Conservation (phyloP, 495 filamentous ascomycete genomes). For the Aspergillus panamensis region DNA sequence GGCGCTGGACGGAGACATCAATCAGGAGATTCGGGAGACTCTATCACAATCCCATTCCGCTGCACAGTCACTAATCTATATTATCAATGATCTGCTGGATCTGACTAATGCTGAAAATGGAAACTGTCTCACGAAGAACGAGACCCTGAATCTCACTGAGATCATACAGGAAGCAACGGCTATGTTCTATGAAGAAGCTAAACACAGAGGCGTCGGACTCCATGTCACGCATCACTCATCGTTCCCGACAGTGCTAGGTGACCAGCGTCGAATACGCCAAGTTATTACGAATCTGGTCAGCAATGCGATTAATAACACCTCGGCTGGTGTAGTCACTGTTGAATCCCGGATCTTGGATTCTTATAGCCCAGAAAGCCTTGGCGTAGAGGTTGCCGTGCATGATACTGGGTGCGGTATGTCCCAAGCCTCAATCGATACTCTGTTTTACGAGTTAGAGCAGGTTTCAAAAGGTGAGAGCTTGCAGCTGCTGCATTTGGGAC, state of each 20-base stretch:
- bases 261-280: conserved; percentile 76
- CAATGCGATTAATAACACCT: conserved; percentile 81
- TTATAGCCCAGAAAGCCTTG: conserved; percentile 41
- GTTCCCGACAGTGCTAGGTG: conserved; percentile 80
- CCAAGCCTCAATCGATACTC: conserved; percentile 62
- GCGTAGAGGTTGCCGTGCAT: conserved; percentile 68
- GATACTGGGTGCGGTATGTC: conserved; percentile 83
- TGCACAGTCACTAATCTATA: conserved; percentile 88
- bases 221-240: conserved; percentile 64
- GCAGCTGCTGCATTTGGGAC: not conserved
- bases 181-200: conserved; percentile 67
- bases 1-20: not conserved
- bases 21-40: not conserved
- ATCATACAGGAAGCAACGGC: conserved; percentile 73
- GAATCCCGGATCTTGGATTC: conserved; percentile 52
- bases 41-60: conserved; percentile 59
- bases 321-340: conserved; percentile 60
- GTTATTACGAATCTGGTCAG: conserved; percentile 75
- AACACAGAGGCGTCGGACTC: conserved; percentile 67
- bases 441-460: conserved; percentile 85
- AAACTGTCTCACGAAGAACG: conserved; percentile 71
- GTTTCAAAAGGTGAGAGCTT: conserved; percentile 59
- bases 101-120: conserved; percentile 86
- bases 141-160: conserved; percentile 66
- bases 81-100: conserved; percentile 92